Evolutionary conservation across 768 basidiomycete species (phyloP), one percentile per base, ranked within the genome.

Genomic region (Fomitopsis pulvina): DNA sequence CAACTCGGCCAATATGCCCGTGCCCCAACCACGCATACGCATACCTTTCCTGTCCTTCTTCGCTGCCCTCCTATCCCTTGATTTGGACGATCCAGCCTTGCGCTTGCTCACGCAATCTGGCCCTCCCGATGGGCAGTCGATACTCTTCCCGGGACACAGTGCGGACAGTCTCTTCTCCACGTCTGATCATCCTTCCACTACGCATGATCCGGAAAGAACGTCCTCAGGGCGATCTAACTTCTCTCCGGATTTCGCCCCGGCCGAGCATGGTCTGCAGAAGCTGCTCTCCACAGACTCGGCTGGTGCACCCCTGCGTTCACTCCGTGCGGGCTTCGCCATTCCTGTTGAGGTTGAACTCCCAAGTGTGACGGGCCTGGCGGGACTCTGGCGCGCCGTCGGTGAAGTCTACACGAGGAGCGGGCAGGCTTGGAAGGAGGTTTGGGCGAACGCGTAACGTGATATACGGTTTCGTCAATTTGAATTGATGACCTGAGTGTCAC

Each of bases 1-100:
- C 30, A 54, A 42, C 37, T 30, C 34, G 5, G 34, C 26, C 9
- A 24, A 26, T 18, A 20, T 40, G 4, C 20, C 46, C 4, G 37
- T 40, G 25, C 65, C 64, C 1, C 65, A 69, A 39, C 63, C 66
- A 12, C 65, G 60, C 29, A 61, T 68, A 27, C 65, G 61, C 28
- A 57, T 72, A 14, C 70, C 71, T 9, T 52, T 74, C 9, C 57
- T 74, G 3, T 69, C 70, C 0, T 65, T 70, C 52, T 62, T 72
- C 46, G 43, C 67, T 6, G 63, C 64, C 8, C 46, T 71, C n/a
- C 59, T 73, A 30, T 55, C 63, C 22, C 48, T 71, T 29, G 71
- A 72, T 51, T 57, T 70, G 24, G 72, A 74, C 50, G 68, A 70
- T 20, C 61, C 68, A 7, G 71, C 68, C 1, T 46, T 69, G 4